Conservation (phyloP, 371 early-diverging fungal species). For the Apophysomyces trapeziformis region DNA sequence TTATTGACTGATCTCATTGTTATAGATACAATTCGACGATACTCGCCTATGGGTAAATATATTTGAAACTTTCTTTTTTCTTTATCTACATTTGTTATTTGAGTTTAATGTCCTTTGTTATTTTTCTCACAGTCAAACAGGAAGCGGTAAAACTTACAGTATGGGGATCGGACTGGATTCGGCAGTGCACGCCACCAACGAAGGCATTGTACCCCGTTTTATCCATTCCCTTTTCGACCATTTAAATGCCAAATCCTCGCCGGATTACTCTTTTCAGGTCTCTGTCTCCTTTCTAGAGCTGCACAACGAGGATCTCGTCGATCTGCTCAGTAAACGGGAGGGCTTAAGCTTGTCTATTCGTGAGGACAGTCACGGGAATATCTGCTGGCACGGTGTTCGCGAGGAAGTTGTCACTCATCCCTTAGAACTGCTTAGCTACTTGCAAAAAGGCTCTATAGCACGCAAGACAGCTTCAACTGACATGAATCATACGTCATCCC, state of each 20-base stretch:
- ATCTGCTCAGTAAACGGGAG: constrained; percentile 66
- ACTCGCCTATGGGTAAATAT: constrained; percentile 91
- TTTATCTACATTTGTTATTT: constrained; percentile 12
- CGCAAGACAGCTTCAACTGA: constrained; percentile 94
- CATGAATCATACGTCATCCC: constrained; percentile 94
- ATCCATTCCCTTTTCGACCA: constrained; percentile 64
- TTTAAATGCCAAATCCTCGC: constrained; percentile 30
- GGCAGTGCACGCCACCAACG: constrained; percentile 13
- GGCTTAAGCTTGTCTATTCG: constrained; percentile 61
- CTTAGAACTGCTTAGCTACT: constrained; percentile 70
- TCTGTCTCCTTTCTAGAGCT: constrained; percentile 86
- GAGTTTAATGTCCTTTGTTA: constrained; percentile 11
- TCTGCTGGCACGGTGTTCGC: constrained; percentile 85
- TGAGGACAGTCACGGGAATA: constrained; percentile 88
- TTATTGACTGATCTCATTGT: neutral
- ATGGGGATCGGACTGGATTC: constrained; percentile 79
- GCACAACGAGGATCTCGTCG: constrained; percentile 95
- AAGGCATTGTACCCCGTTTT: constrained; percentile 87
- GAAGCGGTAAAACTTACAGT: constrained; percentile 92
- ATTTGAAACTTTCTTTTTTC: constrained; percentile 19
- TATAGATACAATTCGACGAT: constrained; percentile 82
- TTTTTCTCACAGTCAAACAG: constrained; percentile 43
- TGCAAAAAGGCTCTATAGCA: constrained; percentile 76
- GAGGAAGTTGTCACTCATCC: constrained; percentile 76
- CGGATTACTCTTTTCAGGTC: constrained; percentile 57